phyloP scores from a whole-genome alignment of 2,329 filamentous ascomycete genomes.

The Didymosphaeria variabile region DNA sequence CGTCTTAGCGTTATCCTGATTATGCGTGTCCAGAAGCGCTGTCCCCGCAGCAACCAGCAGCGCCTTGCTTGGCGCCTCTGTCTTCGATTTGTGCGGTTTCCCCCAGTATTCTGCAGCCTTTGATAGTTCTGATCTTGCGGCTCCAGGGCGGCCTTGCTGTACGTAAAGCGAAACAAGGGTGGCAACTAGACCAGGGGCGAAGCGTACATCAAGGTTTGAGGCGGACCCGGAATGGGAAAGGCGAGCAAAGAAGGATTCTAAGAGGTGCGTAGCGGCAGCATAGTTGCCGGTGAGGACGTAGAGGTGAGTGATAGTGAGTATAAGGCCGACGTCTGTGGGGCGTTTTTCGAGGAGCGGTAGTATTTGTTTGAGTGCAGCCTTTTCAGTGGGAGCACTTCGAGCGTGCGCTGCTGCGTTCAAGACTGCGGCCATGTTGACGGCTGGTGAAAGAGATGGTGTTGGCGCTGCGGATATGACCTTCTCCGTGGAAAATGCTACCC shows the following conservation, averaged over 20 bases:
- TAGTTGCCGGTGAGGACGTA: conserved; percentile 77
- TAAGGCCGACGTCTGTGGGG: conserved; percentile 80
- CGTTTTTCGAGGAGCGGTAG: conserved; percentile 75
- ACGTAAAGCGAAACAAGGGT: conserved; percentile 82
- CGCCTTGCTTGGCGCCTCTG: conserved; percentile 56
- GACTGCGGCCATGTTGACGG: conserved; percentile 66
- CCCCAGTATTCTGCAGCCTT: conserved; percentile 86
- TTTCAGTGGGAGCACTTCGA: conserved; percentile 66
- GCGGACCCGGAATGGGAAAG: conserved; percentile 70
- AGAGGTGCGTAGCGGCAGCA: conserved; percentile 75
- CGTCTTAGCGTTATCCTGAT: conserved; percentile 70
- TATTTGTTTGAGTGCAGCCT: conserved; percentile 74
- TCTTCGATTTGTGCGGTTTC: conserved; percentile 61
- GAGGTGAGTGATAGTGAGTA: conserved; percentile 82
- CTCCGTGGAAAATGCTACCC: conserved; percentile 66
- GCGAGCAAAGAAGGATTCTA: conserved; percentile 78
- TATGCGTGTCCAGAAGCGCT: conserved; percentile 79
- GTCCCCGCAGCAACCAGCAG: conserved; percentile 80
- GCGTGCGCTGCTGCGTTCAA: conserved; percentile 79
- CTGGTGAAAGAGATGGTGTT: conserved; percentile 57
- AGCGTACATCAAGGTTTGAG: conserved; percentile 74
- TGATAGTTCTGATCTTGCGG: conserved; percentile 76
- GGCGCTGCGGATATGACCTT: conserved; percentile 59
- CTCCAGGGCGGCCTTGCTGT: conserved; percentile 74
- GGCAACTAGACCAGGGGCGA: conserved; percentile 84